Base-by-base conservation (phyloP, 1,284 basidiomycete genomes). In the Ganoderma multipileum region DNA sequence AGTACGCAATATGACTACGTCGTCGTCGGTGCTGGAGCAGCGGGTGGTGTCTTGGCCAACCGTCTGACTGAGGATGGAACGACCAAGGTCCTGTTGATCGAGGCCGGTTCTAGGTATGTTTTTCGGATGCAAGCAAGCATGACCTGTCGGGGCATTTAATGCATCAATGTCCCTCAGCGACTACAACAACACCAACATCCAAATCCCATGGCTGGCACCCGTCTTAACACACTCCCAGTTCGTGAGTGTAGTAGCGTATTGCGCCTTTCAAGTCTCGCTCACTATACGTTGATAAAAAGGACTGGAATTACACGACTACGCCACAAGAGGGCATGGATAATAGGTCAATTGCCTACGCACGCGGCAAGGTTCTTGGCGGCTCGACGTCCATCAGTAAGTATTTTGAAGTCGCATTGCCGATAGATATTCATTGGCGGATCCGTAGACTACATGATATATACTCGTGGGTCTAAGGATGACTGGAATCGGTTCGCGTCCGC, bases 21-120 rank as follows among this genome's bases (percentile, higher is more conserved):
- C 54, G 57, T 67, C 55, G 65, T 67, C 20, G 65, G 65, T 12
- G 61, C 55, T 9, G 66, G 66, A 16, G 66, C 55, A 5, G 66
- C 61, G 8, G 66, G 66, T 26, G 61, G 61, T 4, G 66, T 63
- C 23, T 30, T 67, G 23, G 66, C 66, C 9, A 63, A 63, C 38
- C 83, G 91, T 3, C 81, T 93, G 30, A 76, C 88, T 0, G 89
- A 91, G 74, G 84, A 91, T 71, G 73, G 85, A 1, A 72, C 73
- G 16, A 79, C 83, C 58, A 85, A 83, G 1, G 83, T 91, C 8
- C 81, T 89, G 18, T 77, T 89, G 39, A 82, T 90, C 66, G 89
- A 91, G 74, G 88, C 85, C 2, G 89, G 89, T 5, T 41, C 28
- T 12, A 68, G 55, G 72, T 69, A 38, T 2, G 39, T 30, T 60